Conservation (phyloP, 2,329 filamentous ascomycete species). For the Aspergillus novofumigatus region DNA sequence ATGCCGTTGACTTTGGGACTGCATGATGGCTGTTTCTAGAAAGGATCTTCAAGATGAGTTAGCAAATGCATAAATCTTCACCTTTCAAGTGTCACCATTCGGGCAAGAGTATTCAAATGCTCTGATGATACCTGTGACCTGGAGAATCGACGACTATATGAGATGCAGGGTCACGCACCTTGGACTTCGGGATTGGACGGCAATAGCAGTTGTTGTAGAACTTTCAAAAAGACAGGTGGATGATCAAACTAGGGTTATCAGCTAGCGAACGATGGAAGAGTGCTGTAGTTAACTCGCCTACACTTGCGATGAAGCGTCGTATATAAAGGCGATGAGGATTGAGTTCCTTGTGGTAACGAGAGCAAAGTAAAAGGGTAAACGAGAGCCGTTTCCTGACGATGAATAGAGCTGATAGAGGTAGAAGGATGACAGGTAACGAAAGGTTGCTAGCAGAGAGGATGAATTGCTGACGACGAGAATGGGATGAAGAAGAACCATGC, state of each 20-base stretch:
- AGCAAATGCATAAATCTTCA: not conserved
- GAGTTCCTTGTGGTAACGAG: not conserved
- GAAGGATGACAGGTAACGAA: constrained; percentile 42
- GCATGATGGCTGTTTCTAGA: constrained; percentile 18
- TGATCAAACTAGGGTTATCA: not conserved
- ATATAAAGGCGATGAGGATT: not conserved
- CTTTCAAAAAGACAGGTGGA: not conserved
- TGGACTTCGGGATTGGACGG: not conserved
- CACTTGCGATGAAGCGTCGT: not conserved
- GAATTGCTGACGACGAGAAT: not conserved
- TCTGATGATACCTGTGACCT: not conserved
- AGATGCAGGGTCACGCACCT: not conserved
- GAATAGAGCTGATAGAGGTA: constrained; percentile 14
- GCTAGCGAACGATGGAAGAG: not conserved
- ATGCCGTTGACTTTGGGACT: constrained; percentile 21
- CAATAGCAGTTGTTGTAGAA: not conserved
- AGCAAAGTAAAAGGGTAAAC: constrained; percentile 9
- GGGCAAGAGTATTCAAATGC: not conserved
- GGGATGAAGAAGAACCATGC: not conserved
- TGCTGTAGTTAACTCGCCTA: not conserved
- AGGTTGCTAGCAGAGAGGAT: constrained; percentile 47
- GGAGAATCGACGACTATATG: not conserved
- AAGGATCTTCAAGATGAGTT: constrained; percentile 2
- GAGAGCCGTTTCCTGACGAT: constrained; percentile 3
- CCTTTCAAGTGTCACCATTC: not conserved